Conservation (phyloP, 2,329 filamentous ascomycete species). For the Fusarium metavorans region DNA sequence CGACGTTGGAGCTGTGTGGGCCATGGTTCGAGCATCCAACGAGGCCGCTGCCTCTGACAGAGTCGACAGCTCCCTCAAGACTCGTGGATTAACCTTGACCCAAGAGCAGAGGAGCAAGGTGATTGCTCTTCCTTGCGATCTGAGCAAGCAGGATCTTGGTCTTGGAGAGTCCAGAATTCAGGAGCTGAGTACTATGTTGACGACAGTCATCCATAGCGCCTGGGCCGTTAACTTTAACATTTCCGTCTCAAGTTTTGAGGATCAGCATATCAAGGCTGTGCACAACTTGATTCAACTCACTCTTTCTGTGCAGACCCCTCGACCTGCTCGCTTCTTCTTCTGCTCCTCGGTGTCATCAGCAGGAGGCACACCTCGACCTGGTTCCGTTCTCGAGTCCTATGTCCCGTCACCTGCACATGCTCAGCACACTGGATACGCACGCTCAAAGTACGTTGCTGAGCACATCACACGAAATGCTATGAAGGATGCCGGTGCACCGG, state of each 20-base stretch:
- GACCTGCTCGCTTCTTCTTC: conserved; percentile 56
- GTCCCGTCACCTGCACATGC: conserved; percentile 51
- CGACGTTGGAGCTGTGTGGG: conserved; percentile 65
- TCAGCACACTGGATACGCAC: conserved; percentile 58
- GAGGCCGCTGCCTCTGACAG: conserved; percentile 14
- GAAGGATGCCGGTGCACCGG: conserved; percentile 28
- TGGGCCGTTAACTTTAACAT: conserved; percentile 71
- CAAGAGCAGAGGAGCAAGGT: conserved; percentile 42
- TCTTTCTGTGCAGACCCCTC: conserved; percentile 1
- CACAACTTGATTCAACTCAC: conserved; percentile 59
- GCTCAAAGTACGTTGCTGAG: conserved; percentile 56
- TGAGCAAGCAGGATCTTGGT: conserved; percentile 33
- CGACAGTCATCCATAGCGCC: conserved; percentile 61
- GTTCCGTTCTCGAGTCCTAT: conserved; percentile 50
- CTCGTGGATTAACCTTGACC: conserved; percentile 14
- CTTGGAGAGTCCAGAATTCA: conserved; percentile 41
- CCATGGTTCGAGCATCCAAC: conserved; percentile 31
- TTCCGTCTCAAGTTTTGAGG: conserved; percentile 61
- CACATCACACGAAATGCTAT: conserved; percentile 52
- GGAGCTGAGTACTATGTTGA: conserved; percentile 50
- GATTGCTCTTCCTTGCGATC: conserved; percentile 32
- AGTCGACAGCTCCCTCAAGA: conserved; percentile 21
- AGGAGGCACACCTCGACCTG: conserved; percentile 47
- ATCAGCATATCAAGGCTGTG: conserved; percentile 59
- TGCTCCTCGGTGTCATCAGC: conserved; percentile 60